These are phyloP conservation scores for Salinomyces thailandicus DNA, from an alignment of 2,329 filamentous ascomycete genomes.

Conservation along the genomic window DNA sequence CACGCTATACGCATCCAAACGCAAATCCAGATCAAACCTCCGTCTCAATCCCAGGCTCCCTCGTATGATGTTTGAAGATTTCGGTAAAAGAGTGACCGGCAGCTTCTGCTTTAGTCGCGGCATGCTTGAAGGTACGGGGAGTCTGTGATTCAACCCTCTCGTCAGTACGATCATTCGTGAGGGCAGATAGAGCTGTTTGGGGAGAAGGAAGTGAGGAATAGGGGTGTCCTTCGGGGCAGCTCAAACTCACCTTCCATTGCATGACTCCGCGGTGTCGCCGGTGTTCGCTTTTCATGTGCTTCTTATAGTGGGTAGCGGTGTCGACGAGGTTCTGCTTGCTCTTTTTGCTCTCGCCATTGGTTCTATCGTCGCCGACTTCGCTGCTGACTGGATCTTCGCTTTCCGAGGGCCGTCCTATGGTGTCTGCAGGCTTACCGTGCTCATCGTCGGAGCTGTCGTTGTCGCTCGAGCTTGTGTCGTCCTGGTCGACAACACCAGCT, in stretches of 20 bases:
- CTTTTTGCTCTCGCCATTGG: constrained; percentile 12
- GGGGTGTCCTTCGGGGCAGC: background rate
- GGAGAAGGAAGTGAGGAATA: background rate
- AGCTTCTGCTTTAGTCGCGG: constrained; percentile 48
- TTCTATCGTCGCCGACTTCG: constrained; percentile 3
- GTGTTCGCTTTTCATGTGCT: constrained; percentile 50
- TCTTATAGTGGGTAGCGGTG: constrained; percentile 50
- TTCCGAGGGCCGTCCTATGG: background rate
- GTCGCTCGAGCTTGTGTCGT: constrained; percentile 11
- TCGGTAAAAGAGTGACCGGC: constrained; percentile 35
- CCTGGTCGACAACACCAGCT: constrained; percentile 13
- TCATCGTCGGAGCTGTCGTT: constrained; percentile 3
- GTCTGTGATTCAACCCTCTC: constrained; percentile 19
- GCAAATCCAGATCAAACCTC: constrained; percentile 47
- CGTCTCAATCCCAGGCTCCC: constrained; percentile 54
- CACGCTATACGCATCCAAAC: too few relatives aligned
- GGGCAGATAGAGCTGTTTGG: background rate
- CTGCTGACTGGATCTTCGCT: background rate
- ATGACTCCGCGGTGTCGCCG: constrained; percentile 58
- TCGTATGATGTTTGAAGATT: constrained; percentile 50
- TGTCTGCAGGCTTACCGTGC: background rate
- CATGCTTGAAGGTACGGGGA: constrained; percentile 44
- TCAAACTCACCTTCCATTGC: constrained; percentile 51
- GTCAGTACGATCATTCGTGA: background rate
- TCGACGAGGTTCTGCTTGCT: constrained; percentile 32